Conservation (phyloP, 2,329 filamentous ascomycete species). For the Diaporthe sp. region DNA sequence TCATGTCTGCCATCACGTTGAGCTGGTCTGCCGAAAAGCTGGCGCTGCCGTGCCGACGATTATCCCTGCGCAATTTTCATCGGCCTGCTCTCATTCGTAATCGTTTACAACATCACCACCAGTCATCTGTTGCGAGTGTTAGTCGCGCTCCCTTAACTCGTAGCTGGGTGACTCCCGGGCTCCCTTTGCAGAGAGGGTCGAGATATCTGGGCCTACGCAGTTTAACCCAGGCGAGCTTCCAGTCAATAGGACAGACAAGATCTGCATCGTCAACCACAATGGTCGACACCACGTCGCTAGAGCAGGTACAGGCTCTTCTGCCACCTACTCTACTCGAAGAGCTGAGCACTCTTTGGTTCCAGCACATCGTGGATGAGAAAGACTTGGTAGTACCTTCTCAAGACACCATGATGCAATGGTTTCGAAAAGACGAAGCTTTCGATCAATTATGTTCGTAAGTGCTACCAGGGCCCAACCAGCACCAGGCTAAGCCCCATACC, state of each 20-base stretch:
- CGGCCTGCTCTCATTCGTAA: neutral
- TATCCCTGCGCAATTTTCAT: neutral
- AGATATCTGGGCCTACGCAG: neutral
- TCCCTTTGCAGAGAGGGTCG: neutral
- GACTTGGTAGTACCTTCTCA: conserved; percentile 32
- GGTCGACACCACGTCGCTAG: neutral
- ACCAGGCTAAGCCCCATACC: neutral
- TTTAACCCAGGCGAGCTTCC: neutral
- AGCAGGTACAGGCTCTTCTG: neutral
- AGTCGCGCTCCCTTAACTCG: neutral
- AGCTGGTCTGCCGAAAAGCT: neutral
- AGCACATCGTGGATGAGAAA: neutral
- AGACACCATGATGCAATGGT: conserved; percentile 40
- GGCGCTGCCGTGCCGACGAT: neutral
- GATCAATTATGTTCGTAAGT: conserved; percentile 40
- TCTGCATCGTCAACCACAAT: neutral
- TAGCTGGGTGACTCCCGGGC: neutral
- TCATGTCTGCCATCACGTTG: neutral
- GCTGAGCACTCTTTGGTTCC: conserved; percentile 8
- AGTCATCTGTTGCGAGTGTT: neutral
- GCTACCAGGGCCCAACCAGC: no score
- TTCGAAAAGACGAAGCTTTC: conserved; percentile 38
- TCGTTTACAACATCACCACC: neutral
- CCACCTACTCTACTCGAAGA: neutral
- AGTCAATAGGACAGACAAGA: neutral